Evolutionary conservation across 257 asterid genomes (phyloP).

Genomic region (Anisodus tanguticus): DNA sequence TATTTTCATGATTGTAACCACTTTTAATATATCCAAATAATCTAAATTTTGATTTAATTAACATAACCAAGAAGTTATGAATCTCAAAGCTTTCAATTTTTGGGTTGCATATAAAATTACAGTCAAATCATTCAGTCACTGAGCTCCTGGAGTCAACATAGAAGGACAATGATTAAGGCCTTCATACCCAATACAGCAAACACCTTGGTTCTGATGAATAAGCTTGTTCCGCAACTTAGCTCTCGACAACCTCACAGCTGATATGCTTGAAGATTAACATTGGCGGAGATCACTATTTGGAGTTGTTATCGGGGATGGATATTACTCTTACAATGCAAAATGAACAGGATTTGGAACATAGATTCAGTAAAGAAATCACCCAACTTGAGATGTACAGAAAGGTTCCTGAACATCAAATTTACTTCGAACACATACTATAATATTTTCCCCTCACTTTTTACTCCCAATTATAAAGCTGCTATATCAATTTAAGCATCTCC

Average conservation of each 20-base stretch:
- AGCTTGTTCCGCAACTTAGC: not conserved
- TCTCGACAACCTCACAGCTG: not conserved
- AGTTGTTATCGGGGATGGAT: not conserved
- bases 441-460: not conserved
- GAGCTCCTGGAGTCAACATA: conserved; percentile 9
- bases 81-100: conserved; percentile 12
- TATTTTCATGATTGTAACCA: not conserved
- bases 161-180: not conserved
- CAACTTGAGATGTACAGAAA: not conserved
- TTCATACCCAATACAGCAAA: not conserved
- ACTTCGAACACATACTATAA: not conserved
- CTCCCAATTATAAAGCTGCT: not conserved
- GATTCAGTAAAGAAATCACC: not conserved
- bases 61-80: not conserved
- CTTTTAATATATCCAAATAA: not conserved
- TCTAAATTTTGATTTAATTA: not conserved
- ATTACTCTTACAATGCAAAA: not conserved
- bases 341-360: not conserved
- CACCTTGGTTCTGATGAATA: not conserved
- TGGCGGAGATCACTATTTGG: not conserved
- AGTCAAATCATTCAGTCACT: not conserved
- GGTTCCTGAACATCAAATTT: not conserved
- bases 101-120: not conserved
- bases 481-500: not conserved
- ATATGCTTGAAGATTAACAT: not conserved